Base-by-base conservation (phyloP, 2,329 filamentous ascomycete genomes). In the Colletotrichum eremochloae region DNA sequence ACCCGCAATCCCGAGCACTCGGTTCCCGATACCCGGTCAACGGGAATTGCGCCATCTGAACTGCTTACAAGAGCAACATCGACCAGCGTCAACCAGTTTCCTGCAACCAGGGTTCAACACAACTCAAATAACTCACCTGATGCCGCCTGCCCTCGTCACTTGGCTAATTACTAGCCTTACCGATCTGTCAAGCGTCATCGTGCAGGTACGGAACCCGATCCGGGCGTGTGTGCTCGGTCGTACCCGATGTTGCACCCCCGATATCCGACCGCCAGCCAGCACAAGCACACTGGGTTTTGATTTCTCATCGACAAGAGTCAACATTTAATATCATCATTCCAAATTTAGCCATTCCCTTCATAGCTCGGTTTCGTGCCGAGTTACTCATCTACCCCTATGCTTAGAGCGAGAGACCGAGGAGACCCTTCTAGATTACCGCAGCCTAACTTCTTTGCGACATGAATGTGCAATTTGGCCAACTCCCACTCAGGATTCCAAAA, bases 21-120 rank as follows among this genome's bases (percentile, higher is more conserved):
- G 33, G 33, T 36, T 40, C 55, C 55, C 55, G 55, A 57, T 57
- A 57, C 20, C 55, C 55, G 55, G 29, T 2, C 14, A 33, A 53
- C 29, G 50, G 50, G 50, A 52, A 18, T 15, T 18, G 24, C 14
- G 14, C 6, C 24, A 31, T 52, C n/a, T 52, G 14, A 29, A 12
- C 12, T 53, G 50, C 50, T 53, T 53, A 53, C 50, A 53, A 18
- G 50, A 33, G 29, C 46, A 12, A 12, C 24, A 44, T 33, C 14
- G 18, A 7, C 50, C 14, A 29, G 18, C 50, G 18, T 31, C 50
- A 53, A 18, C 5, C 24, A 3, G 15, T 5, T 18, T 53, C 24
- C 24, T 18, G 3, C 15, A 2, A 18, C 29, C 7, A 31, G 48
- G 50, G 15, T 9, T 4, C 29, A 31, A 33, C 7, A 53, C 7